A percentile compares a stretch with the other conserved stretches of the same genome.
Conservation (phyloP, 805 yeast species). For the Cephaloascus albidus region DNA sequence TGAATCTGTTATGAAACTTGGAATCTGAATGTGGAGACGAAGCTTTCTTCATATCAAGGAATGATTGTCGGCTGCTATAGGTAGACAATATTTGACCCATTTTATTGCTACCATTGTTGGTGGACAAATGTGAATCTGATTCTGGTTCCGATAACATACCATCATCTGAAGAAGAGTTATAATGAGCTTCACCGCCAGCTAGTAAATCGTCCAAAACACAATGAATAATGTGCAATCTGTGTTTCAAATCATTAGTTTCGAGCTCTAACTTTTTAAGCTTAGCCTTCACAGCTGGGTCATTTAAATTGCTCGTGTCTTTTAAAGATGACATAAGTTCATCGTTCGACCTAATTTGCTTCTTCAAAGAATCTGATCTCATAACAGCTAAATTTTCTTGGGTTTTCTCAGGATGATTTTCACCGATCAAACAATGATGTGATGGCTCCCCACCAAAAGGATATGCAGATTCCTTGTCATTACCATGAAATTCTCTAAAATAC, state of each 20-base stretch:
- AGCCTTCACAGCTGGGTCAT: slow-evolving; percentile 2
- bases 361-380: slow-evolving; percentile 26
- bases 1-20: slow-evolving; percentile 58
- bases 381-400: slow-evolving; percentile 40
- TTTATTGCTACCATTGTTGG: background rate
- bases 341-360: slow-evolving; percentile 21
- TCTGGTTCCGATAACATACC: background rate
- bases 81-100: background rate
- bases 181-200: slow-evolving; percentile 9
- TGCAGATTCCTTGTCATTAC: slow-evolving; percentile 22
- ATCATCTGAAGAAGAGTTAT: background rate
- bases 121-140: background rate
- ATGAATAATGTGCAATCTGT: slow-evolving; percentile 15
- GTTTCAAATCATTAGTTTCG: slow-evolving; percentile 18
- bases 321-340: slow-evolving; percentile 13
- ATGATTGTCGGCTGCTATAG: background rate
- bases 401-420: slow-evolving; percentile 40
- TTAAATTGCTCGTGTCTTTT: slow-evolving; percentile 5
- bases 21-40: background rate
- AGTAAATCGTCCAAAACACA: slow-evolving; percentile 17
- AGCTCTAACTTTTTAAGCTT: slow-evolving; percentile 11
- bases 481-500: slow-evolving; percentile 46
- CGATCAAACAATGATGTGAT: slow-evolving; percentile 61
- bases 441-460: slow-evolving; percentile 54
- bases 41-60: background rate